Evolutionary conservation across 2,329 filamentous ascomycete species (phyloP), one percentile per base, ranked within the genome.

Genomic region (Geosmithia flava): DNA sequence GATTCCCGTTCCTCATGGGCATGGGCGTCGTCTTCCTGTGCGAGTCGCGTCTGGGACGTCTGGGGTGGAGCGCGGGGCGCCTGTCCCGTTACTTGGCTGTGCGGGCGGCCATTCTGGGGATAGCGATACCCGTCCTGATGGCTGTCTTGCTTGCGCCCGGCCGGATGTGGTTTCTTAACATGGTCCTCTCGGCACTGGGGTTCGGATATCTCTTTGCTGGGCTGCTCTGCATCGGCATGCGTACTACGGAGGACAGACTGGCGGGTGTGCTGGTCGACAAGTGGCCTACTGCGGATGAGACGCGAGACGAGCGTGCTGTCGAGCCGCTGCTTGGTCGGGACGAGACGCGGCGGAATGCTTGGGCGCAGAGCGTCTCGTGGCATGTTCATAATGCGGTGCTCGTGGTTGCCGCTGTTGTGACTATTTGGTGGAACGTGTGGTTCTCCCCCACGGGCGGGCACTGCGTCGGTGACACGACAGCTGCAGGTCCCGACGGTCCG

Each of bases 1-100:
- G 69, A 7, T 71, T 72, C 51, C 67, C 65, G 0, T 66, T 72
- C 39, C 56, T 72, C n/a, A 58, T 72, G 3, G 70, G 69, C 20
- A 63, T 70, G 54, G 70, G 70, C 7, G 58, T 70, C 10, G 69
- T 66, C 0, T 71, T 70, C 51, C 67, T 72, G 13, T 63, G 67
- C 3, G 58, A 61, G n/a, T 70, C 69, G 23, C 63, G 69, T 4
- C 55, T 58, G 15, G 11, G 33, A 16, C 57, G 54, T 15, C 19
- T 44, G 17, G 42, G 42, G 20, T 72, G 69, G 69, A 56, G 62
- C 5, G 44, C 58, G 1, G 23, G 45, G 6, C 55, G 57, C 13
- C 62, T 72, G 51, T 55, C 56, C 1, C 52, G 58, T 20, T 70
- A 72, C 61, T 50, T 55, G 55, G 1, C 53, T 58, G 23, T 70